Evolutionary conservation across 2,329 filamentous ascomycete genomes (phyloP), one percentile per base, ranked within the genome.

Genomic region (Colletotrichum eremochloae): DNA sequence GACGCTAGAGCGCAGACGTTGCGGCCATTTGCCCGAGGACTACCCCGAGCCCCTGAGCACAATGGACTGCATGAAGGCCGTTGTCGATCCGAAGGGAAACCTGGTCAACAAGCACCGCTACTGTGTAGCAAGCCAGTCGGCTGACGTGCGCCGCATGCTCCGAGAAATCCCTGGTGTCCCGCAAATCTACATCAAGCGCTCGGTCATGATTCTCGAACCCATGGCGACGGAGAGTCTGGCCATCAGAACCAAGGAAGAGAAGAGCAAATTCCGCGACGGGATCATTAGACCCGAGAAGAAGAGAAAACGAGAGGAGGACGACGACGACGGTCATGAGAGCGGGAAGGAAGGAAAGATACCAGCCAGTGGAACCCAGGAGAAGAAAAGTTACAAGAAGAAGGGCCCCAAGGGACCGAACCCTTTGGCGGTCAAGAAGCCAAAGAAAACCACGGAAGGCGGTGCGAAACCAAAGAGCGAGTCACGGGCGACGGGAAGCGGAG

Each of bases 31-130:
- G 75, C 90, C 90, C 29, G 87, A 91, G 75, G 87, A 93, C 71
- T 90, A 93, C 75, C 90, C 92, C 3, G 86, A 93, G 74, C 93
- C 94, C 5, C 86, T 95, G 67, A 87, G 87, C 66, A 88, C 92
- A 46, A 79, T 89, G 68, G 93, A 94, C 75, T 97, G 94, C 79
- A 82, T 97, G 56, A 84, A 84, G 71, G 89, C 88, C 63, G 93
- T 97, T 9, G 90, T 98, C 66, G 95, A 95, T 78, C 90, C 94
- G 15, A 96, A 96, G 80, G 85, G 84, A 63, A 90, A 85, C 73
- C 87, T 89, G 50, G 88, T 88, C 70, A 96, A 96, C 80, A 94
- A 94, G 83, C 90, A 95, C 78, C 88, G 92, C 71, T 96, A 96
- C 79, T 89, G 94, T 15, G 91, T 96, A 29, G 93, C 93, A 11